phyloP scores from a whole-genome alignment of 805 yeast species.

The Blastobotrys attinorum region DNA sequence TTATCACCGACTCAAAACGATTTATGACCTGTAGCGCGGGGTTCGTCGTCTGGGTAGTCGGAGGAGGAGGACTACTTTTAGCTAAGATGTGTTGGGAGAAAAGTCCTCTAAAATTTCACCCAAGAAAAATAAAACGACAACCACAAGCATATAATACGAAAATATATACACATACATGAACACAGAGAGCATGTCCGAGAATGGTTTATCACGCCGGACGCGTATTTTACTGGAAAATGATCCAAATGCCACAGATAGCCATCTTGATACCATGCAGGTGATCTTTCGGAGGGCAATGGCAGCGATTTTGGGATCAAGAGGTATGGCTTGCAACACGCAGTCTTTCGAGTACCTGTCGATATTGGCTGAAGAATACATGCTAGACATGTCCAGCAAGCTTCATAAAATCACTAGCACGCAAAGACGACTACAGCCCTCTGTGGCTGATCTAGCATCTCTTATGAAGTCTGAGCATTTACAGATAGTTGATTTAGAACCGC shows the following conservation, averaged over 20 bases:
- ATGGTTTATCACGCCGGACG: background rate
- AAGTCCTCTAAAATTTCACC: too few relatives aligned
- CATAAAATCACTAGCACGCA: constrained; percentile 25
- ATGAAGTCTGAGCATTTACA: constrained; percentile 25
- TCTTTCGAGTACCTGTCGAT: constrained; percentile 24
- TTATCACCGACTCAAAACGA: too few relatives aligned
- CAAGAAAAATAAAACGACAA: too few relatives aligned
- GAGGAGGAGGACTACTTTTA: too few relatives aligned
- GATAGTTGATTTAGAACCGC: constrained; percentile 25
- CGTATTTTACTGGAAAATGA: background rate
- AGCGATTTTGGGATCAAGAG: constrained; percentile 18
- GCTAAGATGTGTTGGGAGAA: too few relatives aligned
- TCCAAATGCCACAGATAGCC: background rate
- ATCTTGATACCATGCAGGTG: constrained; percentile 8
- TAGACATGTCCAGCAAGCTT: constrained; percentile 21
- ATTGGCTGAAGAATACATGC: constrained; percentile 28
- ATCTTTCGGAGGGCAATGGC: constrained; percentile 20
- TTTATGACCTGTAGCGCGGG: too few relatives aligned
- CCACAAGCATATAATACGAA: too few relatives aligned
- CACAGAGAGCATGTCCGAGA: background rate
- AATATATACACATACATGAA: too few relatives aligned
- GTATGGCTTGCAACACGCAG: constrained; percentile 14
- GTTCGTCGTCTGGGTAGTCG: too few relatives aligned
- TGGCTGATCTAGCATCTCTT: constrained; percentile 27
- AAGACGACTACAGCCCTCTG: constrained; percentile 28